Conservation (phyloP, 345 rosid species). For the Sapria himalayana region DNA sequence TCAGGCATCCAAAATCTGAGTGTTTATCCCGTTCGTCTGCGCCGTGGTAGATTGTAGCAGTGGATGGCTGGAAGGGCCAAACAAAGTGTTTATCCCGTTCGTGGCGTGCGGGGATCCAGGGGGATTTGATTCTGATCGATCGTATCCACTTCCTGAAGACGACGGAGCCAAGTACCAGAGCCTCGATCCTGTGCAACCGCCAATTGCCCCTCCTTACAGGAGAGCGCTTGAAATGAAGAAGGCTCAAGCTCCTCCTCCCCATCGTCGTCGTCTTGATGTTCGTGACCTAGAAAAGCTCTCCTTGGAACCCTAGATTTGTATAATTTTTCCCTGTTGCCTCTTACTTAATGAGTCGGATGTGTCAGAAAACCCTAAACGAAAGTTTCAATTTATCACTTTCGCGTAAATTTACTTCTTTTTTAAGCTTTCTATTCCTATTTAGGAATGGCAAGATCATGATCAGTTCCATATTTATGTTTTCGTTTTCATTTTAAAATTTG, state of each 20-base stretch:
- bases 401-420: too few species aligned
- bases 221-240: conserved; percentile 84
- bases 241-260: too few species aligned
- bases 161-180: conserved; percentile 61
- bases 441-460: too few species aligned
- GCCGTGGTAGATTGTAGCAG: conserved; percentile 58
- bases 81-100: conserved; percentile 80
- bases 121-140: conserved; percentile 82
- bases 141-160: conserved; percentile 65
- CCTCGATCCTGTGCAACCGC: conserved; percentile 80
- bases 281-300: conserved; percentile 23
- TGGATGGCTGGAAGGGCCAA: conserved; percentile 82
- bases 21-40: neutral
- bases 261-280: conserved; percentile 34
- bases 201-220: conserved; percentile 81
- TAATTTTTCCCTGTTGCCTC: too few species aligned
- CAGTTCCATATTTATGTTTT: too few species aligned
- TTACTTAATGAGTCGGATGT: too few species aligned
- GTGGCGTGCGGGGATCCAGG: conserved; percentile 77
- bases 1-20: neutral
- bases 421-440: too few species aligned
- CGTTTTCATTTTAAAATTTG: too few species aligned
- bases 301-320: conserved; percentile 18
- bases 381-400: too few species aligned
- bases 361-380: too few species aligned